Conservation (phyloP, 176 grass and related monocot genomes). For the Juncus inflexus region DNA sequence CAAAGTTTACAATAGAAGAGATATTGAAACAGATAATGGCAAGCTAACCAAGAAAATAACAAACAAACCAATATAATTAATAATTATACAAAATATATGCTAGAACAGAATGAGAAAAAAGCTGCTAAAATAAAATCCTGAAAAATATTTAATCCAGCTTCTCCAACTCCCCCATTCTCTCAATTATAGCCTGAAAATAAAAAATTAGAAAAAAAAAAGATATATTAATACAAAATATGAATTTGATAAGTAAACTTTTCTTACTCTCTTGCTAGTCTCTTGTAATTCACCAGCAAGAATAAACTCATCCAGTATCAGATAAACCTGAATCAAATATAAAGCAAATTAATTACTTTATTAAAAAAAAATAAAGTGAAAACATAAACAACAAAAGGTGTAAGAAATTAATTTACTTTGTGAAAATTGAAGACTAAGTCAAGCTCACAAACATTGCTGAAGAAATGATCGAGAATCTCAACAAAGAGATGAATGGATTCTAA, state of each 20-base stretch:
- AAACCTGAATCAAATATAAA: conserved; percentile 53
- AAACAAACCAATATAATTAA: conserved; percentile 12
- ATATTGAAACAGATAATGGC: no score
- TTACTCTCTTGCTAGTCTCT: conserved; percentile 99
- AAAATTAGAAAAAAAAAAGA: conserved; percentile 9
- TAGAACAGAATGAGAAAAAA: conserved; percentile 1
- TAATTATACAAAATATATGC: conserved; percentile 10
- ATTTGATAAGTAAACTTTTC: not conserved
- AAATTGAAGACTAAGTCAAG: conserved; percentile 99
- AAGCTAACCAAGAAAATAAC: not conserved
- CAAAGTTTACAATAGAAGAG: no score
- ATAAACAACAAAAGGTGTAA: conserved; percentile 5
- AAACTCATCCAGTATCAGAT: conserved; percentile 97
- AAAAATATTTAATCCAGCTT: conserved; percentile 36
- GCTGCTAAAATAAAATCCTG: conserved; percentile 7
- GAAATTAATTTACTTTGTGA: conserved; percentile 58
- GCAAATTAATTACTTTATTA: not conserved
- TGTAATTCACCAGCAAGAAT: conserved; percentile 98
- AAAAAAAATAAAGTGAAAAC: not conserved
- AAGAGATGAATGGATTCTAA: conserved; percentile 98
- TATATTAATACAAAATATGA: not conserved
- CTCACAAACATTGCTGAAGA: conserved; percentile 99
- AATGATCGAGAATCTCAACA: conserved; percentile 99
- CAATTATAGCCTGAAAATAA: conserved; percentile 48
- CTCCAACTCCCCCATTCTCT: conserved; percentile 59